Evolutionary conservation across 1,284 basidiomycete genomes (phyloP).

Genomic region (Puccinia polysora): DNA sequence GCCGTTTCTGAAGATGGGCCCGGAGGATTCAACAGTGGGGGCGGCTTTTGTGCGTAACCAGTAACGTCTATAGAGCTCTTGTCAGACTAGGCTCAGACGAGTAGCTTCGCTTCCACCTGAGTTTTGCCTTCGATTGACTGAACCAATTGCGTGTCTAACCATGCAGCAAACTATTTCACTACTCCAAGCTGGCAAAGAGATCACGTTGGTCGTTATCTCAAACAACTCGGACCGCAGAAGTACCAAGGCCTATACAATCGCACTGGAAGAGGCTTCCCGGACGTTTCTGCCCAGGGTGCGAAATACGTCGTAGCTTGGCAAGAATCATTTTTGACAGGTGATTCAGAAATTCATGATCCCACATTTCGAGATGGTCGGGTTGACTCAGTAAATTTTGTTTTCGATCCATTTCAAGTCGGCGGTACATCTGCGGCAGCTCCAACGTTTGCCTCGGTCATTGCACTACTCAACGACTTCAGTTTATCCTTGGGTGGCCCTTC

Average conservation of each 20-base stretch:
- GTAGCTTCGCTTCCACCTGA: not conserved
- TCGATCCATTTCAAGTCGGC: conserved; percentile 51
- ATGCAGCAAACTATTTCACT: conserved; percentile 47
- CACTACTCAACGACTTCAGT: conserved; percentile 60
- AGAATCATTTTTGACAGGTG: conserved; percentile 44
- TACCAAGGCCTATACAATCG: conserved; percentile 50
- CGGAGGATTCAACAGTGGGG: conserved; percentile 34
- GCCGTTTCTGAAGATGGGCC: conserved; percentile 41
- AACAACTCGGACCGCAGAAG: conserved; percentile 44
- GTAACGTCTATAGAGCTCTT: not conserved
- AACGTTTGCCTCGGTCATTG: conserved; percentile 58
- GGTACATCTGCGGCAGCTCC: conserved; percentile 62
- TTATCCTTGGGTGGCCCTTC: conserved; percentile 55
- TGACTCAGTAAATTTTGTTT: not conserved
- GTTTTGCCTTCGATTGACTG: conserved; percentile 41
- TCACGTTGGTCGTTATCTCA: conserved; percentile 48
- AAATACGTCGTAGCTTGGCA: conserved; percentile 43
- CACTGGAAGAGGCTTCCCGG: conserved; percentile 51
- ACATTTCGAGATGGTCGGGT: not conserved
- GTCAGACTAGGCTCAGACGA: not conserved
- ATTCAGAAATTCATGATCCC: not conserved
- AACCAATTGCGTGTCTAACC: not conserved
- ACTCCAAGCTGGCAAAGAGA: conserved; percentile 48
- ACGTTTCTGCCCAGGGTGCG: conserved; percentile 51
- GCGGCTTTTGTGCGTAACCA: conserved; percentile 35